These are phyloP conservation scores for Lasiodiplodia hormozganensis DNA, from an alignment of 2,329 filamentous ascomycete genomes.

Conservation along the genomic window DNA sequence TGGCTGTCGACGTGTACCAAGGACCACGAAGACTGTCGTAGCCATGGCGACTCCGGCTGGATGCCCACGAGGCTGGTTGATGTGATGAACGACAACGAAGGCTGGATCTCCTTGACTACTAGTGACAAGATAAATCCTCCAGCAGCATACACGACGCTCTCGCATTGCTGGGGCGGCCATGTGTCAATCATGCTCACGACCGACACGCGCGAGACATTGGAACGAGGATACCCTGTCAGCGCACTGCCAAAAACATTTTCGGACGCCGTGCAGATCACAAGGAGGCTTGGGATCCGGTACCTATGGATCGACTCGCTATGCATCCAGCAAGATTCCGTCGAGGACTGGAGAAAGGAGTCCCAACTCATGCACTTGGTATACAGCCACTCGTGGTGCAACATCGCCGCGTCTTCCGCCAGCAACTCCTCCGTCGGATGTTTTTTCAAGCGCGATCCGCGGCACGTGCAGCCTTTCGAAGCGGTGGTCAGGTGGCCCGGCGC, in stretches of 20 bases:
- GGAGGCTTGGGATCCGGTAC: neutral
- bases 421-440: neutral
- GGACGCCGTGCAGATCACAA: neutral
- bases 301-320: neutral
- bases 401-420: neutral
- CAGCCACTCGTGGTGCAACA: neutral
- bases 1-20: no score
- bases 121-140: neutral
- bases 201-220: neutral
- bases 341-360: neutral
- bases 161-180: neutral
- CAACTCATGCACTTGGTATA: neutral
- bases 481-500: neutral
- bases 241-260: neutral
- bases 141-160: neutral
- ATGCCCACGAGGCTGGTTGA: neutral
- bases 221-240: neutral
- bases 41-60: neutral
- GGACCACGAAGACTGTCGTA: no score
- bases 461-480: neutral
- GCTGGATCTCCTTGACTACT: neutral
- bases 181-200: neutral
- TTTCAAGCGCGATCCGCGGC: neutral
- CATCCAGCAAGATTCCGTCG: neutral
- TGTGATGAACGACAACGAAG: neutral